Percentiles rank a stretch among this genome's conserved stretches.
Evolutionary conservation across 306 rosid genomes (phyloP).

Genomic region (Hylodesmum podocarpum): DNA sequence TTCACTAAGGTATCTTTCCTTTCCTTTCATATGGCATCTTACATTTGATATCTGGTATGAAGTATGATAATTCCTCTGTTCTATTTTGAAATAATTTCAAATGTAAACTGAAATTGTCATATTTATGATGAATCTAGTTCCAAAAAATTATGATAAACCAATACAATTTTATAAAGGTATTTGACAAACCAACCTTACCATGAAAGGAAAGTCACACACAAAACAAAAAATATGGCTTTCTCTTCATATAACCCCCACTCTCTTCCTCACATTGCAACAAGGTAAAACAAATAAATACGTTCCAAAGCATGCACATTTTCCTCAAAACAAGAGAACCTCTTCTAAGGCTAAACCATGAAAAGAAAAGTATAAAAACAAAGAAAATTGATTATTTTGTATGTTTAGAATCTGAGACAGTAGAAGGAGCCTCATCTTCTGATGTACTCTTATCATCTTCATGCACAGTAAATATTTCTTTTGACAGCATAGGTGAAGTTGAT

Average conservation of each 20-base stretch:
- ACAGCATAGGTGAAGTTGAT: constrained; percentile 8
- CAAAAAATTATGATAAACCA: constrained; percentile 20
- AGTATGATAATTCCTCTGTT: background rate
- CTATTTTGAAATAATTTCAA: background rate
- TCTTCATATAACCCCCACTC: constrained; percentile 11
- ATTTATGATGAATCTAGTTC: background rate
- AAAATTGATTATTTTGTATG: constrained; percentile 43
- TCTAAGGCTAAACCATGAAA: constrained; percentile 47
- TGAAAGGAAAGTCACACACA: constrained; percentile 33
- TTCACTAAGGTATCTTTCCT: background rate
- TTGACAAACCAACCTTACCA: constrained; percentile 33
- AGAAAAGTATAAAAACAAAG: background rate
- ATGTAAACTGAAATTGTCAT: background rate
- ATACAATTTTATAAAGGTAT: background rate
- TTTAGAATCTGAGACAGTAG: constrained; percentile 24
- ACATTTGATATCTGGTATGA: background rate
- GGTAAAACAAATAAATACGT: constrained; percentile 19
- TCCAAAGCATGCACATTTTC: constrained; percentile 30
- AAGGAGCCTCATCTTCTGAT: constrained; percentile 39
- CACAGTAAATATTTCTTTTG: constrained; percentile 43
- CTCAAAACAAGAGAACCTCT: constrained; percentile 21
- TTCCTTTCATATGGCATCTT: background rate
- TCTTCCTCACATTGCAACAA: constrained; percentile 25
- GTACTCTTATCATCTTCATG: constrained; percentile 38
- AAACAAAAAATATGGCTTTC: constrained; percentile 9